Percentiles rank a stretch among this genome's conserved stretches.
These are phyloP conservation scores for Corynascus novoguineensis DNA, from an alignment of 495 filamentous ascomycete species.

Conservation along the genomic window DNA sequence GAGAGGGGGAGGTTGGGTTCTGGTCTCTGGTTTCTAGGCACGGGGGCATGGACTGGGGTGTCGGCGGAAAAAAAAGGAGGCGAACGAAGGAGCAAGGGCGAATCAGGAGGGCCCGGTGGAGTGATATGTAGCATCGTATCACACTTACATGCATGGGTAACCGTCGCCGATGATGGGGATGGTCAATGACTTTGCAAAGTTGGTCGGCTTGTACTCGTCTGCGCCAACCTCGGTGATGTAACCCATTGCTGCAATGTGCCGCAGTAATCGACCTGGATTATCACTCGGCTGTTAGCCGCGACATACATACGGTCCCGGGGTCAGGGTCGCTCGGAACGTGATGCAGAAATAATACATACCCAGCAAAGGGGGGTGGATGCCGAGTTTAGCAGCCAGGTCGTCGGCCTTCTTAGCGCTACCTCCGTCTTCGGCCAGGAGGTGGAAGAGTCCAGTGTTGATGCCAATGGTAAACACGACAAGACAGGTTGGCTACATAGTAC, in stretches of 20 bases:
- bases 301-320: no score
- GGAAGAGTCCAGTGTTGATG: slow-evolving; percentile 19
- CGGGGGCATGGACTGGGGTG: no score
- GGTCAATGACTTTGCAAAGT: slow-evolving; percentile 38
- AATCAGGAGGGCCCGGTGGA: no score
- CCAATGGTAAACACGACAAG: slow-evolving; percentile 14
- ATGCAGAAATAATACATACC: neutral
- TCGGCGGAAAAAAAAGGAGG: no score
- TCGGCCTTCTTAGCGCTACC: slow-evolving; percentile 15
- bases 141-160: slow-evolving; percentile 24
- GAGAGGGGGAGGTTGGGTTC: no score
- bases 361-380: slow-evolving; percentile 10
- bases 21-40: no score
- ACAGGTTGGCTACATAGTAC: slow-evolving; percentile 18
- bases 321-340: neutral
- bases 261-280: slow-evolving; percentile 32
- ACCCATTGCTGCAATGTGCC: slow-evolving; percentile 48
- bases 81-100: no score
- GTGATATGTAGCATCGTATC: no score
- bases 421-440: slow-evolving; percentile 10
- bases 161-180: slow-evolving; percentile 27
- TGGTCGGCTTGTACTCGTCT: slow-evolving; percentile 43
- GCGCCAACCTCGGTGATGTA: slow-evolving; percentile 40
- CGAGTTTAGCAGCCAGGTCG: slow-evolving; percentile 10
- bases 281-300: neutral